These are phyloP conservation scores for Mortierella sp. DNA, from an alignment of 371 early-diverging fungal species.

Conservation along the genomic window DNA sequence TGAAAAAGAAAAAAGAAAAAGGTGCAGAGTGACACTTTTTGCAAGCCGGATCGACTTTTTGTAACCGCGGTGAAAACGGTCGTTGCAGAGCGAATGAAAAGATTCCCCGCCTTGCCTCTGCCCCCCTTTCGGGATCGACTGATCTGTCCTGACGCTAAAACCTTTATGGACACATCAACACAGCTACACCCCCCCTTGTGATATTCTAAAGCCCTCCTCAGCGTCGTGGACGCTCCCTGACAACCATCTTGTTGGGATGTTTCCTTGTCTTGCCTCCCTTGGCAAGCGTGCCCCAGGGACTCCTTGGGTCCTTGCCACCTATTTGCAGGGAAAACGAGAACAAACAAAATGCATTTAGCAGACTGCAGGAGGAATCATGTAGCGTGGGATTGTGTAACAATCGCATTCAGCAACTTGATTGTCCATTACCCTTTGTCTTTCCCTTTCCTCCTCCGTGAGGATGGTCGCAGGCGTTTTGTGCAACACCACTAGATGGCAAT, in stretches of 20 bases:
- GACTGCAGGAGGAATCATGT: background rate
- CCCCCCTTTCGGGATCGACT: background rate
- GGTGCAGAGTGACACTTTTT: background rate
- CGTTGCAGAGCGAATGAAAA: slow-evolving; percentile 11
- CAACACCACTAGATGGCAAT: slow-evolving; percentile 82
- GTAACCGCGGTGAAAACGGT: too few species aligned
- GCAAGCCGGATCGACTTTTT: too few species aligned
- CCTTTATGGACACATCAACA: too few species aligned
- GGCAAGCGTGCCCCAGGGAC: slow-evolving; percentile 95
- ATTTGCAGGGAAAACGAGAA: too few species aligned
- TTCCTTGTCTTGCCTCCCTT: slow-evolving; percentile 96
- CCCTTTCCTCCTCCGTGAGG: slow-evolving; percentile 99
- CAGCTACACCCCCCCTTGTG: too few species aligned
- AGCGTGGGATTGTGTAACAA: too few species aligned
- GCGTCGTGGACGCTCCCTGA: slow-evolving; percentile 81
- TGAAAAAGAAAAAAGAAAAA: slow-evolving; percentile 1
- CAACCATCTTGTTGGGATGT: slow-evolving; percentile 79
- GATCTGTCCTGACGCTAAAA: too few species aligned
- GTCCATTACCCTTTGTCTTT: slow-evolving; percentile 93
- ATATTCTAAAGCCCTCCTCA: too few species aligned
- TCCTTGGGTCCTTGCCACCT: slow-evolving; percentile 80
- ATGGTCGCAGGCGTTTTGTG: slow-evolving; percentile 99
- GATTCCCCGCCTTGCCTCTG: slow-evolving; percentile 4
- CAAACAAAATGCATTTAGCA: too few species aligned
- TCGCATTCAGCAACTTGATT: too few species aligned